These are phyloP conservation scores for Populus pruinosa DNA, from an alignment of 345 rosid genomes.

Conservation along the genomic window DNA sequence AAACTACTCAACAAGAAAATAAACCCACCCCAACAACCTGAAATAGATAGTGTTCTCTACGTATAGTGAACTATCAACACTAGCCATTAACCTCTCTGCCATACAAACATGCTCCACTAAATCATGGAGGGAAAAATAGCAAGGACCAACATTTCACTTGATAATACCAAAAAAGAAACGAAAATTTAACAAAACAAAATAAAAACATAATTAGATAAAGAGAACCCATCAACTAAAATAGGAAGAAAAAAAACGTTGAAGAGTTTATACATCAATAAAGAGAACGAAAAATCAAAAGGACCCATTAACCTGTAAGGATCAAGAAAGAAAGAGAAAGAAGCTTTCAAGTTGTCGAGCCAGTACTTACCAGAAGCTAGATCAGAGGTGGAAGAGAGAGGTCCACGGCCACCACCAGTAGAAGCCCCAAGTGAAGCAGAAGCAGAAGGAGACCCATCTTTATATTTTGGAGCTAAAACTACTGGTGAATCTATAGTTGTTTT, in stretches of 20 bases:
- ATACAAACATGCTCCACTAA: not conserved
- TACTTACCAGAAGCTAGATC: conserved; percentile 74
- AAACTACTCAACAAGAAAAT: conserved; percentile 28
- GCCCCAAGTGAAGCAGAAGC: conserved; percentile 47
- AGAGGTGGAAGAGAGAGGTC: conserved; percentile 69
- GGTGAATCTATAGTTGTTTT: conserved; percentile 43
- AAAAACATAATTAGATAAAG: not conserved
- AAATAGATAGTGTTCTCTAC: conserved; percentile 4
- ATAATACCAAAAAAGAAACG: not conserved
- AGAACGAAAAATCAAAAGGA: not conserved
- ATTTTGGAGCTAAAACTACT: conserved; percentile 32
- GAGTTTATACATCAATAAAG: not conserved
- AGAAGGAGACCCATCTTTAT: conserved; percentile 39
- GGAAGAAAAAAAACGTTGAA: not conserved
- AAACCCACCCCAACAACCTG: conserved; percentile 31
- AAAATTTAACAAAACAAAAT: not conserved
- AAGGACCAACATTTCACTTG: not conserved
- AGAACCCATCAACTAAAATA: not conserved
- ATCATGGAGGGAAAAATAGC: not conserved
- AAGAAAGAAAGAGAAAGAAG: not conserved
- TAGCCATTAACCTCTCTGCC: not conserved
- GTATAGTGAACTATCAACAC: conserved; percentile 12
- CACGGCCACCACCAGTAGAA: conserved; percentile 57
- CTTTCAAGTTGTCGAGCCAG: not conserved
- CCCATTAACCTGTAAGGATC: not conserved